Conservation (phyloP, 176 grass and related monocot genomes). For the Thalia dealbata region DNA sequence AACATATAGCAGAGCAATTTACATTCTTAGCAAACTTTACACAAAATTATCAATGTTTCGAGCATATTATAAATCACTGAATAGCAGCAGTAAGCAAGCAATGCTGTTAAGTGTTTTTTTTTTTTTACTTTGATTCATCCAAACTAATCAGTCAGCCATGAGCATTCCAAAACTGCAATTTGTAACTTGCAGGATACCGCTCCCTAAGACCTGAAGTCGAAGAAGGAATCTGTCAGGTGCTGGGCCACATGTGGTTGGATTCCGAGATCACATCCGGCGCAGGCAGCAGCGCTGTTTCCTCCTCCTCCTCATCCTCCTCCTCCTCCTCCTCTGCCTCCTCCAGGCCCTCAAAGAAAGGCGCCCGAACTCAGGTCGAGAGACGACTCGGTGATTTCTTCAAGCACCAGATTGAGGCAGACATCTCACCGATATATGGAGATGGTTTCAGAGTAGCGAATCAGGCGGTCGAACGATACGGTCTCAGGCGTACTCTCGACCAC, state of each 20-base stretch:
- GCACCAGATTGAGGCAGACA: background rate
- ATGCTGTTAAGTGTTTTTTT: no score
- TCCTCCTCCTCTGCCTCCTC: background rate
- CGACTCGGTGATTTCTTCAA: slow-evolving; percentile 5
- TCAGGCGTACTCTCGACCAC: background rate
- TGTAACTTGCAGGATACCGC: background rate
- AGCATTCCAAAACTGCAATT: no score
- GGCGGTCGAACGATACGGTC: background rate
- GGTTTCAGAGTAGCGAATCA: background rate
- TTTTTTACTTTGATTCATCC: background rate
- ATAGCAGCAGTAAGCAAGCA: no score
- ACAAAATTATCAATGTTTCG: background rate
- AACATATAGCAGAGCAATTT: background rate
- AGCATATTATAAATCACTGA: no score
- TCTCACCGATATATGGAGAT: background rate
- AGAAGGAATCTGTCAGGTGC: slow-evolving; percentile 13
- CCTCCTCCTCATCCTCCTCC: background rate
- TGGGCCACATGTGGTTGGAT: slow-evolving; percentile 7
- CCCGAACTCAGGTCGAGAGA: background rate
- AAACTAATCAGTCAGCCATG: background rate
- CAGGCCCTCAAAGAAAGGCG: background rate
- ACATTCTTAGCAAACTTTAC: no score
- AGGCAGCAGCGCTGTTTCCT: background rate
- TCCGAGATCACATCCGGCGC: background rate
- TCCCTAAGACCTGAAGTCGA: background rate